Base-by-base conservation (phyloP, 805 yeast species). In the Clavispora carvajalis region DNA sequence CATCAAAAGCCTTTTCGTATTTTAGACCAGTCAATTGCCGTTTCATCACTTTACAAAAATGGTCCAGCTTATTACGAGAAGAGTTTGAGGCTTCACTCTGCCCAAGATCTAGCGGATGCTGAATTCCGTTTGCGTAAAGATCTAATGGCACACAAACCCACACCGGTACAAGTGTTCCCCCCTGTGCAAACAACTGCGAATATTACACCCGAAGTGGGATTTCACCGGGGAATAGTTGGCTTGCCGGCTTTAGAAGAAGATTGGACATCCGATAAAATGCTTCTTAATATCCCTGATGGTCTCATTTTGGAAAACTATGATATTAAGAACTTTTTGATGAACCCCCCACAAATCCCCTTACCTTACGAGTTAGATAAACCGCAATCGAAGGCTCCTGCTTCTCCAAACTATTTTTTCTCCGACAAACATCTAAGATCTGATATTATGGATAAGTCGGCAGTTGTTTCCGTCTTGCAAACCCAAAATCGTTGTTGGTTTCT, bases 1-100 rank as follows among this genome's bases (percentile, higher is more conserved):
- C 15, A 9, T 15, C 37, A 12, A 21, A 21, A 23, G 16, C 19
- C 13, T 13, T 44, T 48, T 38, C 53, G 56, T 19, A 48, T 69
- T n/a, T 40, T 70, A 37, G 76, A 70, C 47, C 74, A 70, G 44
- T 66, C 72, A 9, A 55, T 70, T 10, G 67, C 73, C 2, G 60
- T 69, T 12, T 71, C 74, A 2, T 58, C 65, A 11, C 52, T 65
- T 7, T 71, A 69, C 49, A 50, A 54, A 34, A 55, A 62, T 41
- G 74, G 73, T 4, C 49, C 46, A 23, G 40, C 46, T 8, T 43
- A 39, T 12, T 71, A 71, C 47, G 48, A 52, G 24, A 60, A 64
- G 1, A 70, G 62, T 43, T 31, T 61, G 12, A 55, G 54, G 36
- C 47, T 63, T 24, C 74, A 67, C 50, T 28, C 44, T 3, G 48